Percentiles rank a stretch among this genome's conserved stretches.
These are phyloP conservation scores for Naganishia cerealis DNA, from an alignment of 1,284 basidiomycete genomes.

Conservation along the genomic window DNA sequence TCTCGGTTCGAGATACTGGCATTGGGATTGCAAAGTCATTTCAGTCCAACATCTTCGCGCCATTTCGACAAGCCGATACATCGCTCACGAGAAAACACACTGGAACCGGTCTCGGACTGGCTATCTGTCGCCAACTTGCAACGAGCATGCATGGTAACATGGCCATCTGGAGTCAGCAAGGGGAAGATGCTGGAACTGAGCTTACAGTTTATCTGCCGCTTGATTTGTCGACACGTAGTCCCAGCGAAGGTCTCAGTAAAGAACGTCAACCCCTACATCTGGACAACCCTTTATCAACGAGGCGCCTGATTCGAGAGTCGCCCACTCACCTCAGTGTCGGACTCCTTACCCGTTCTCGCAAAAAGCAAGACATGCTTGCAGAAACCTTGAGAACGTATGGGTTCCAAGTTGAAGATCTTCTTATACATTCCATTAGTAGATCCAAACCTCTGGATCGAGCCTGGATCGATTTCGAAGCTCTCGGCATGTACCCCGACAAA, in stretches of 20 bases:
- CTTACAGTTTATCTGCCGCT: constrained; percentile 24
- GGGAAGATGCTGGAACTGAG: constrained; percentile 28
- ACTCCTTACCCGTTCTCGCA: constrained; percentile 13
- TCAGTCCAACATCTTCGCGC: constrained; percentile 33
- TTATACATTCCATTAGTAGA: neutral
- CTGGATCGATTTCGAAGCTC: constrained; percentile 11
- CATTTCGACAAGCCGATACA: constrained; percentile 38
- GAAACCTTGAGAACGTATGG: constrained; percentile 20
- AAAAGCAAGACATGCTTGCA: constrained; percentile 17
- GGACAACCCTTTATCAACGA: constrained; percentile 13
- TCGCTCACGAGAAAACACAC: constrained; percentile 37
- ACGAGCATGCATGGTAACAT: constrained; percentile 34
- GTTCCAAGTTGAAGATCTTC: constrained; percentile 17
- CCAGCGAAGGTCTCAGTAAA: neutral
- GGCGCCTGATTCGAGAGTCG: neutral
- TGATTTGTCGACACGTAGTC: constrained; percentile 1
- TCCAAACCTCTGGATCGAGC: constrained; percentile 5
- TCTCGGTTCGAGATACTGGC: constrained; percentile 37
- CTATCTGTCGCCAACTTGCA: constrained; percentile 33
- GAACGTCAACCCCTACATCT: constrained; percentile 13
- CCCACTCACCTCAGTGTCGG: constrained; percentile 4
- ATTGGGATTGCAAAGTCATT: constrained; percentile 34
- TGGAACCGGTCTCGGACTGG: constrained; percentile 36
- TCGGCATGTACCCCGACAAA: constrained; percentile 9
- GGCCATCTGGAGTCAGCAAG: constrained; percentile 33